These are phyloP conservation scores for Thalassiosira hispida DNA, from an alignment of 352 stramenopile species.

Conservation along the genomic window DNA sequence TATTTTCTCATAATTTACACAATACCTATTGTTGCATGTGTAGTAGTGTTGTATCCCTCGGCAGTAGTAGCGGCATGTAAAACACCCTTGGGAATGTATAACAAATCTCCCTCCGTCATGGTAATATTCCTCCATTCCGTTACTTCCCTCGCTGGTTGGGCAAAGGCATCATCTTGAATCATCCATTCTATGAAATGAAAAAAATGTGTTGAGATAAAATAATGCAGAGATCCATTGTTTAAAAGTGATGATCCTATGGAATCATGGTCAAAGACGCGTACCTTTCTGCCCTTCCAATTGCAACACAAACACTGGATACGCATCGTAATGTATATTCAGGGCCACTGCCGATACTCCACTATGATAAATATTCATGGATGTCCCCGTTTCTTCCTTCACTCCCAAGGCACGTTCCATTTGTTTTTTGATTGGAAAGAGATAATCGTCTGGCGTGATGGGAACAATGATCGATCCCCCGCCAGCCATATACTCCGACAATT, in stretches of 20 bases:
- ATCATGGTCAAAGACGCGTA: too few relatives aligned
- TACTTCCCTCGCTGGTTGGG: background rate
- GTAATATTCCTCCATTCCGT: slow-evolving; percentile 42
- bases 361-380: slow-evolving; percentile 43
- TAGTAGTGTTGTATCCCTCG: slow-evolving; percentile 28
- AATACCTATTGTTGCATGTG: slow-evolving; percentile 36
- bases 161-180: slow-evolving; percentile 24
- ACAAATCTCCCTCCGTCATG: slow-evolving; percentile 28
- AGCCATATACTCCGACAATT: slow-evolving; percentile 28
- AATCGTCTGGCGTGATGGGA: slow-evolving; percentile 23
- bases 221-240: too few relatives aligned
- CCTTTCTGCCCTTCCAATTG: slow-evolving; percentile 34
- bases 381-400: background rate
- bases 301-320: slow-evolving; percentile 35
- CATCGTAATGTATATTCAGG: slow-evolving; percentile 43
- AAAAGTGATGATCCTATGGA: too few relatives aligned
- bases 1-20: too few relatives aligned
- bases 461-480: slow-evolving; percentile 30
- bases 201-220: too few relatives aligned
- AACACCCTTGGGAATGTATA: slow-evolving; percentile 42
- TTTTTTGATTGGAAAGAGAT: slow-evolving; percentile 14
- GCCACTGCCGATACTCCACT: slow-evolving; percentile 25
- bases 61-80: slow-evolving; percentile 38
- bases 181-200: too few relatives aligned
- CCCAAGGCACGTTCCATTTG: slow-evolving; percentile 15